Evolutionary conservation across 2,329 filamentous ascomycete species (phyloP), one percentile per base, ranked within the genome.

Genomic region (Annulohypoxylon truncatum): DNA sequence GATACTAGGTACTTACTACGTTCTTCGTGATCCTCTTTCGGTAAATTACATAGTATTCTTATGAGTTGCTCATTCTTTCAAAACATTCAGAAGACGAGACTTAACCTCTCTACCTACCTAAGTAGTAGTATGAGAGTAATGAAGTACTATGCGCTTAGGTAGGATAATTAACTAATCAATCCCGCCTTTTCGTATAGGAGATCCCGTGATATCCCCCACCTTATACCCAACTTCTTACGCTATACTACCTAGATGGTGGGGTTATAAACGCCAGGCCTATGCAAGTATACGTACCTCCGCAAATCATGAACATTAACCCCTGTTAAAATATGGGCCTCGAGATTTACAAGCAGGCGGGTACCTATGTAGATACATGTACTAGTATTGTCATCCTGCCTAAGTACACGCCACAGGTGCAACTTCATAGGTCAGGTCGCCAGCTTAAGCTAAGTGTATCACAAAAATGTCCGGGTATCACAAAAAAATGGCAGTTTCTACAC

Each of bases 331-430:
- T 54, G 52, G 44, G 7, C 12, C n/a, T 28, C 5, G 18, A 28
- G 24, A 48, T 15, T 48, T 5, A 15, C 38, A 10, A 8, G 13
- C n/a, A 42, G 5, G 38, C 8, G 20, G 20, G 20, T 42, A 35
- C 13, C 33, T 31, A 15, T 15, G 50, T 44, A 54, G 15, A 35
- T 29, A 13, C 15, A 31, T 31, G 18, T 20, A 9, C 15, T 22
- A 42, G 18, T 9, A 42, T 42, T 35, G n/a, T 54, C 33, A 44
- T n/a, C 35, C 35, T n/a, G 38, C 52, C 40, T 56, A 56, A 22
- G 12, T 8, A 54, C 35, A 54, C 38, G 26, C 52, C 52, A 54
- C 10, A 54, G 52, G 40, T 47, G 29, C 42, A 47, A 56, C 53
- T 35, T 38, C 38, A 56, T 35, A 35, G 26, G 52, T 26, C 18